A percentile compares a stretch with the other conserved stretches of the same genome.
Conservation (phyloP, 129 eudicot species). For the Saussurea involucrata region DNA sequence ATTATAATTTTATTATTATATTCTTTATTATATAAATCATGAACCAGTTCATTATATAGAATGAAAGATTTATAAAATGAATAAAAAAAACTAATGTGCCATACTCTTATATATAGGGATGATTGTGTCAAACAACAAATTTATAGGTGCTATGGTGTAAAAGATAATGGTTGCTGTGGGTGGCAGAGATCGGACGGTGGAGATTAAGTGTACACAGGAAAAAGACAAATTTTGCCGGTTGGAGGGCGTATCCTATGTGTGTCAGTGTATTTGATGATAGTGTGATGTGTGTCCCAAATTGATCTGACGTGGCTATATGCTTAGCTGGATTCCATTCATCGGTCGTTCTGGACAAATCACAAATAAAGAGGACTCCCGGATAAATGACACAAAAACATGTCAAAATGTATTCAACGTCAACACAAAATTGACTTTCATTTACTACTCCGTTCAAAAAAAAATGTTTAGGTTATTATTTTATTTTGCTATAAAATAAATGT, state of each 20-base stretch:
- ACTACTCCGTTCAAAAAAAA: too few species aligned
- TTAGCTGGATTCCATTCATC: conserved; percentile 15
- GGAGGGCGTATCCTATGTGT: conserved; percentile 8
- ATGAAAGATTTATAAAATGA: too few species aligned
- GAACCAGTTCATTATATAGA: too few species aligned
- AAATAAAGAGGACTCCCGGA: background rate
- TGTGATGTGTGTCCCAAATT: conserved; percentile 3
- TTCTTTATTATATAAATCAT: too few species aligned
- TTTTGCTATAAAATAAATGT: too few species aligned
- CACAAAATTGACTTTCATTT: too few species aligned
- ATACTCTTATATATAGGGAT: background rate
- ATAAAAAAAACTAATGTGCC: too few species aligned
- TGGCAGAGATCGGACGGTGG: background rate
- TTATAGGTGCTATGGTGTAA: background rate
- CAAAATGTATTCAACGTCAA: too few species aligned
- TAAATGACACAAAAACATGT: background rate
- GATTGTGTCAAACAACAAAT: background rate
- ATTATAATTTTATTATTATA: too few species aligned
- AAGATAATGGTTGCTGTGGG: background rate
- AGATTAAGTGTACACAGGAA: background rate
- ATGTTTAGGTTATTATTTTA: too few species aligned
- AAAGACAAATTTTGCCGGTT: background rate
- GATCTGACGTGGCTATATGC: conserved; percentile 3
- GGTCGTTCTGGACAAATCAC: background rate
- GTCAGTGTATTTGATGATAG: conserved; percentile 13